These are phyloP conservation scores for Nannochloropsis gaditana DNA, from an alignment of 108 stramenopile species.

Conservation along the genomic window DNA sequence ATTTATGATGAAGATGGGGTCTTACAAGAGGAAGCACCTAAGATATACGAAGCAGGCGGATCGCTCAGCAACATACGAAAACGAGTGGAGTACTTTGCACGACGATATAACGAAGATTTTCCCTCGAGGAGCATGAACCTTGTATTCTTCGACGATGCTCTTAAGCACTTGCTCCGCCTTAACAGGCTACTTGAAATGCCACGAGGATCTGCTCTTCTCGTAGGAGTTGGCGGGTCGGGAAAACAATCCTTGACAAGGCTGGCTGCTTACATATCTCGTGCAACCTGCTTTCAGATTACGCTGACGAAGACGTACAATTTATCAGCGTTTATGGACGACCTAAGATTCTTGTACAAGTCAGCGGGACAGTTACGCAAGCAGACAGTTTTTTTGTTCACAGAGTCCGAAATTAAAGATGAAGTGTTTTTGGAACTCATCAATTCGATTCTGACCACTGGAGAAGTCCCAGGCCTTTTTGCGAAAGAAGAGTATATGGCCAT, in stretches of 20 bases:
- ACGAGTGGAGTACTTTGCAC: constrained; percentile 64
- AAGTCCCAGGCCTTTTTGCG: constrained; percentile 77
- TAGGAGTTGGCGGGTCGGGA: constrained; percentile 82
- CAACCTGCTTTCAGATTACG: constrained; percentile 78
- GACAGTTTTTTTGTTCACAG: constrained; percentile 81
- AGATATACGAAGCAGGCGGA: constrained; percentile 79
- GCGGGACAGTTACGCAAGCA: constrained; percentile 71
- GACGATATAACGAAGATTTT: constrained; percentile 70
- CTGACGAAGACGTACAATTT: constrained; percentile 77
- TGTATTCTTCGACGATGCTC: constrained; percentile 83
- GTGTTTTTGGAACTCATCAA: constrained; percentile 82
- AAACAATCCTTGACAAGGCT: constrained; percentile 77
- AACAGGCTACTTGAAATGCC: constrained; percentile 77
- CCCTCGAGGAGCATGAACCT: constrained; percentile 73
- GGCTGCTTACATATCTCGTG: constrained; percentile 70
- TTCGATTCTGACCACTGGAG: constrained; percentile 75
- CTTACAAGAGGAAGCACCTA: constrained; percentile 72
- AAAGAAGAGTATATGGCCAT: constrained; percentile 90
- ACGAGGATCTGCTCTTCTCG: constrained; percentile 72
- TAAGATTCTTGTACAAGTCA: constrained; percentile 68
- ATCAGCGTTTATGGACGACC: constrained; percentile 69
- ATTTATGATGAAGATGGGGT: constrained; percentile 73
- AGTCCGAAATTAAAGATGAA: constrained; percentile 82
- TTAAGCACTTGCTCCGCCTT: constrained; percentile 73
- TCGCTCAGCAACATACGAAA: constrained; percentile 64